phyloP scores from a whole-genome alignment of 1,139 yeast genomes.

The Kodamaea suecica region DNA sequence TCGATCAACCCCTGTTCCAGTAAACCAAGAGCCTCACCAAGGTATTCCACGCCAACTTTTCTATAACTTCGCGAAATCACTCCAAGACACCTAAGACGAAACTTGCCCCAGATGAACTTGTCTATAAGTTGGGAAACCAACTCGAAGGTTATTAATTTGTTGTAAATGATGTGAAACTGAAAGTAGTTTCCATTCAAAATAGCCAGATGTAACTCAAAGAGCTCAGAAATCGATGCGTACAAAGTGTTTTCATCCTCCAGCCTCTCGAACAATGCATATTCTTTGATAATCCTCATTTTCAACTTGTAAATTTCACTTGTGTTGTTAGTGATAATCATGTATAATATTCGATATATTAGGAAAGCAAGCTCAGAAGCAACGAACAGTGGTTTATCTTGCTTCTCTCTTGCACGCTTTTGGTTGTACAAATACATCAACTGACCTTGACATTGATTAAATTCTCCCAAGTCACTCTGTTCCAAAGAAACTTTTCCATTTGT shows the following conservation, averaged over 20 bases:
- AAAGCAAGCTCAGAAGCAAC: slow-evolving; percentile 52
- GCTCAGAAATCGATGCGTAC: slow-evolving; percentile 11
- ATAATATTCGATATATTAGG: slow-evolving; percentile 70
- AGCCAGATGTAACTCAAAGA: slow-evolving; percentile 13
- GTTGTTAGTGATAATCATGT: slow-evolving; percentile 76
- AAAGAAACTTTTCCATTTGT: slow-evolving; percentile 85
- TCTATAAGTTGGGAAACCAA: slow-evolving; percentile 30
- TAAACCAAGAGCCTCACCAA: slow-evolving; percentile 50
- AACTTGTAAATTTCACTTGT: slow-evolving; percentile 44
- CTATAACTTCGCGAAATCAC: slow-evolving; percentile 61
- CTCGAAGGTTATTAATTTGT: slow-evolving; percentile 16
- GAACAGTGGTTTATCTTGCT: slow-evolving; percentile 9
- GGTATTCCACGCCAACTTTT: slow-evolving; percentile 45
- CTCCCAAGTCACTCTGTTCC: slow-evolving; percentile 82
- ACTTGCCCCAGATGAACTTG: slow-evolving; percentile 48
- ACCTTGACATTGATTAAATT: slow-evolving; percentile 91
- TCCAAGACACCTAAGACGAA: slow-evolving; percentile 59
- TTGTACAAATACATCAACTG: slow-evolving; percentile 66
- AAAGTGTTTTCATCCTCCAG: slow-evolving; percentile 9
- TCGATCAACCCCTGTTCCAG: slow-evolving; percentile 21
- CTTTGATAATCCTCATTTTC: slow-evolving; percentile 19
- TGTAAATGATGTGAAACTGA: slow-evolving; percentile 39
- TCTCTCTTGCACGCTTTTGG: slow-evolving; percentile 12
- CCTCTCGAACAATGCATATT: slow-evolving; percentile 8
- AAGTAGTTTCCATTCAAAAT: slow-evolving; percentile 47